These are phyloP conservation scores for Starmera amethionina DNA, from an alignment of 805 yeast genomes.

Conservation along the genomic window DNA sequence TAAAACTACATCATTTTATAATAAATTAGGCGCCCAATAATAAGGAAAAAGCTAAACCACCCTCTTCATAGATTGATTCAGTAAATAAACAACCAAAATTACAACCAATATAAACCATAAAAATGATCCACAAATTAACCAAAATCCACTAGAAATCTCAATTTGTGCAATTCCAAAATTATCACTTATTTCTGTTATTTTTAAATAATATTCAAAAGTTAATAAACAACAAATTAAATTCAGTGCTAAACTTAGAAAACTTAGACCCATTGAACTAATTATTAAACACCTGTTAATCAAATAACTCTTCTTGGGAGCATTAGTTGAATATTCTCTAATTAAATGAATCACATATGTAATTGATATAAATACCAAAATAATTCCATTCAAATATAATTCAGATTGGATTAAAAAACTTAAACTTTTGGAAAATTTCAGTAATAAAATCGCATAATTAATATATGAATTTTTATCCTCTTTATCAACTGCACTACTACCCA, in stretches of 20 bases:
- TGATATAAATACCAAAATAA: no score
- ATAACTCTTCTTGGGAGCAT: neutral
- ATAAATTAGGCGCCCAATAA: no score
- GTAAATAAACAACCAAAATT: constrained; percentile 7
- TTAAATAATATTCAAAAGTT: constrained; percentile 15
- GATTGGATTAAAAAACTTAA: constrained; percentile 11
- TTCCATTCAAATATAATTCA: constrained; percentile 4
- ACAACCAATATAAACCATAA: constrained; percentile 2
- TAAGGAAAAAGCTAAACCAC: no score
- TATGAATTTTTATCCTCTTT: constrained; percentile 5
- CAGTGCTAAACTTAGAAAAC: constrained; percentile 4
- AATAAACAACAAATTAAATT: constrained; percentile 7
- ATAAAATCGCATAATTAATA: constrained; percentile 16
- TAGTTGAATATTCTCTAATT: no score
- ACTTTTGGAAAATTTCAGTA: constrained; percentile 18
- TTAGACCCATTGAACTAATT: constrained; percentile 4
- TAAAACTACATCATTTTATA: no score
- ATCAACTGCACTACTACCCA: constrained; percentile 14
- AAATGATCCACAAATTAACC: constrained; percentile 12
- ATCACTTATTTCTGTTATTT: constrained; percentile 9
- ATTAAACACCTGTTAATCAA: constrained; percentile 4
- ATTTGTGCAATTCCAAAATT: constrained; percentile 18
- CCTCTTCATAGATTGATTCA: constrained; percentile 12
- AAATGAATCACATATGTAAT: no score
- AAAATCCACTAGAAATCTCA: constrained; percentile 10